Conservation (phyloP, 2,329 filamentous ascomycete species). For the Diaporthe aspalathi region DNA sequence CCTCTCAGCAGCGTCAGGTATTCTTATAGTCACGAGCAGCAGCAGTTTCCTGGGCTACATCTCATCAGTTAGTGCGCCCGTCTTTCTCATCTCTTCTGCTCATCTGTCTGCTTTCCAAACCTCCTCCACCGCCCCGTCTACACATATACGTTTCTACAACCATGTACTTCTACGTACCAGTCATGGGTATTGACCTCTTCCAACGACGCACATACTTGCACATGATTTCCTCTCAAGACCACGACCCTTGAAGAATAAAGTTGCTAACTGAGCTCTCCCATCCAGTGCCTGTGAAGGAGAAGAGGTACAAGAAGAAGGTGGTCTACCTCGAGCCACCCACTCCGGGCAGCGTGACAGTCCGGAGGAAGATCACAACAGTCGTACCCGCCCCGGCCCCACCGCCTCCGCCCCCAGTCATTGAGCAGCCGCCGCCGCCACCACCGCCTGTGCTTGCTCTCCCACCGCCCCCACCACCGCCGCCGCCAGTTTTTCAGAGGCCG, state of each 20-base stretch:
- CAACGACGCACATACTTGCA: not conserved
- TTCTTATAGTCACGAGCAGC: constrained; percentile 22
- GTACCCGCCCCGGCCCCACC: constrained; percentile 50
- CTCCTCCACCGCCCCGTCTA: not conserved
- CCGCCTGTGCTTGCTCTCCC: constrained; percentile 40
- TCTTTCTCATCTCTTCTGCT: not conserved
- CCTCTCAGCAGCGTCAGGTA: constrained; percentile 18
- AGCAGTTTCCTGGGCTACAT: constrained; percentile 23
- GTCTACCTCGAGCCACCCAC: constrained; percentile 56
- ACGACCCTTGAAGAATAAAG: not conserved
- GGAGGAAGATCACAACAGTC: constrained; percentile 52
- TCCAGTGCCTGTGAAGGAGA: constrained; percentile 33
- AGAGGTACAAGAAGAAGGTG: constrained; percentile 52
- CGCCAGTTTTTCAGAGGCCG: constrained; percentile 37
- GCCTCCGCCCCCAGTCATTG: constrained; percentile 43
- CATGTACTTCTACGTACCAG: constrained; percentile 39
- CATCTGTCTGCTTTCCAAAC: not conserved
- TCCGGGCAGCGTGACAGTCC: constrained; percentile 52
- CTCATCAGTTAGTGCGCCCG: constrained; percentile 35
- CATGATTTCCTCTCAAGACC: not conserved
- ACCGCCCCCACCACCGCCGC: constrained; percentile 42
- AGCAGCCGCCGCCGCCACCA: constrained; percentile 37
- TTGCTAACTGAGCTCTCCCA: constrained; percentile 13
- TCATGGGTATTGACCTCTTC: constrained; percentile 31
- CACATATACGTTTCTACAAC: not conserved